Evolutionary conservation across 2,329 filamentous ascomycete species (phyloP).

Genomic region (Plectosphaerella cucumerina): DNA sequence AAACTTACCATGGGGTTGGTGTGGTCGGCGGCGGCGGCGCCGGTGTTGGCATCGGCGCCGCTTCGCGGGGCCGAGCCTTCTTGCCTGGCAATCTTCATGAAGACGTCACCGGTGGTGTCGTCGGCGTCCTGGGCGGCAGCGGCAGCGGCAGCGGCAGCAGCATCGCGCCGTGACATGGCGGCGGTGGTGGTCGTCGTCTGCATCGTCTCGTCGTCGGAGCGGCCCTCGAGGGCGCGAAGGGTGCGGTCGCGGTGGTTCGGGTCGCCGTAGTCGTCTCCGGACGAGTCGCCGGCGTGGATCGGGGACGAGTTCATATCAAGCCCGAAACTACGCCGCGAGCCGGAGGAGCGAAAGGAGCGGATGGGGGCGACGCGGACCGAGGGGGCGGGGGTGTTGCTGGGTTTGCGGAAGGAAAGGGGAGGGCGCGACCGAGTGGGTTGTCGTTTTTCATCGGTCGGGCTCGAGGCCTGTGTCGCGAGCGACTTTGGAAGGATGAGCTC

Average conservation of each 20-base stretch:
- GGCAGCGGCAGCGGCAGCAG: slow-evolving; percentile 7
- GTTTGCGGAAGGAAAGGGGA: slow-evolving; percentile 47
- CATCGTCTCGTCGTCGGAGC: slow-evolving; percentile 28
- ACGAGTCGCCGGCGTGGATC: slow-evolving; percentile 35
- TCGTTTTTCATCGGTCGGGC: slow-evolving; percentile 44
- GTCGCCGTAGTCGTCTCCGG: slow-evolving; percentile 36
- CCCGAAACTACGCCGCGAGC: slow-evolving; percentile 49
- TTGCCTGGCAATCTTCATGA: slow-evolving; percentile 54
- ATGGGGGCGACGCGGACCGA: slow-evolving; percentile 47
- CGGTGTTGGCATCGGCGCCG: not conserved
- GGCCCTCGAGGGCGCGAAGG: slow-evolving; percentile 47
- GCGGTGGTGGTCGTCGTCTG: slow-evolving; percentile 25
- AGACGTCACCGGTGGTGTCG: slow-evolving; percentile 51
- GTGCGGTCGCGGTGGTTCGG: slow-evolving; percentile 43
- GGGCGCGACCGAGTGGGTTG: slow-evolving; percentile 33
- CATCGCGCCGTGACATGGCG: slow-evolving; percentile 20
- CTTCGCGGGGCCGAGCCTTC: slow-evolving; percentile 35
- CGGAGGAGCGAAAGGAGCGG: slow-evolving; percentile 52
- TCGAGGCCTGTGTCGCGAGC: slow-evolving; percentile 23
- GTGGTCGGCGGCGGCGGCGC: slow-evolving; percentile 23
- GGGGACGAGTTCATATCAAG: slow-evolving; percentile 47
- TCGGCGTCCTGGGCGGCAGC: slow-evolving; percentile 33
- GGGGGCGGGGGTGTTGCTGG: slow-evolving; percentile 23
- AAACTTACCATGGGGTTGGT: slow-evolving; percentile 43
- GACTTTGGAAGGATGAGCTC: slow-evolving; percentile 44